phyloP scores from a whole-genome alignment of 2,329 filamentous ascomycete species.

The Trichoderma koningiopsis region DNA sequence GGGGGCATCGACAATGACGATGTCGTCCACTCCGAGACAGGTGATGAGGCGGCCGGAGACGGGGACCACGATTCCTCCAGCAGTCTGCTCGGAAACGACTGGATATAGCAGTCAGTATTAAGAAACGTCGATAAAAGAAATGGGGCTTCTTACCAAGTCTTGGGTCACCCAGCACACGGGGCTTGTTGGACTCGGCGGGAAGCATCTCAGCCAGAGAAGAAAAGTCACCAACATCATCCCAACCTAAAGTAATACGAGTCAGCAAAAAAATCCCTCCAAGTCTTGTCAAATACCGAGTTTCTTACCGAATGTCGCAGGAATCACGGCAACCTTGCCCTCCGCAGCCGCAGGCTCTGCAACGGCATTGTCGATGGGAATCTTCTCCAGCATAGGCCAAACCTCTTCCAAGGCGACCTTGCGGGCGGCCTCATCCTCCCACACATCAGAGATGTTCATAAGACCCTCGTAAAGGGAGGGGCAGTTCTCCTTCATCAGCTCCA shows the following conservation, averaged over 20 bases:
- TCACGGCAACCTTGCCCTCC: conserved; percentile 34
- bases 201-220: conserved; percentile 35
- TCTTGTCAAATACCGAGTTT: not conserved
- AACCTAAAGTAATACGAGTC: conserved; percentile 27
- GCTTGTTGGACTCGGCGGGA: conserved; percentile 33
- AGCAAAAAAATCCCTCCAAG: not conserved
- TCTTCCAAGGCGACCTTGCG: conserved; percentile 31
- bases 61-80: conserved; percentile 34
- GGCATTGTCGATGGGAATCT: conserved; percentile 34
- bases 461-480: conserved; percentile 31
- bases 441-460: conserved; percentile 31
- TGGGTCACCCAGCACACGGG: conserved; percentile 32
- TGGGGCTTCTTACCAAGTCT: conserved; percentile 29
- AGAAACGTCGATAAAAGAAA: not conserved
- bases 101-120: not conserved
- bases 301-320: conserved; percentile 34
- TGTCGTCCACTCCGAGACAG: conserved; percentile 34
- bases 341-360: conserved; percentile 35
- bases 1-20: conserved; percentile 34
- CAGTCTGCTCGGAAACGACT: conserved; percentile 34
- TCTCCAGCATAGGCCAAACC: conserved; percentile 33
- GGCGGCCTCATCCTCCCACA: conserved; percentile 32
- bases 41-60: conserved; percentile 34
- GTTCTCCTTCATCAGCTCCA: conserved; percentile 33
- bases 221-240: conserved; percentile 36